A percentile compares a stretch with the other conserved stretches of the same genome.
Evolutionary conservation across 768 basidiomycete genomes (phyloP).

Genomic region (Amanita subjunquillea): DNA sequence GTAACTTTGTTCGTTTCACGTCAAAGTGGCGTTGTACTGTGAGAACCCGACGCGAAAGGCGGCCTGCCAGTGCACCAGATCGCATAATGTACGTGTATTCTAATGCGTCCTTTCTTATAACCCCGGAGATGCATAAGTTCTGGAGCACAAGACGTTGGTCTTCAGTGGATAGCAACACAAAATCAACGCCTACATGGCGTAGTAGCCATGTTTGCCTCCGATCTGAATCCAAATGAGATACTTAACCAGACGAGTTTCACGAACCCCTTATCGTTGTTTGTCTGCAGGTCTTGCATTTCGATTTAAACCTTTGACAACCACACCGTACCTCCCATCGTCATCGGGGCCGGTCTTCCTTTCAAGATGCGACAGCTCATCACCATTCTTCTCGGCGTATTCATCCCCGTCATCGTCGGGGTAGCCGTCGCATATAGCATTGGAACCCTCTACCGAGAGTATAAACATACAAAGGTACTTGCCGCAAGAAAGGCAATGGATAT

Average conservation of each 20-base stretch:
- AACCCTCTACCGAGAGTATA: neutral
- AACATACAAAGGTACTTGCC: neutral
- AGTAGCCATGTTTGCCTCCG: too few relatives aligned
- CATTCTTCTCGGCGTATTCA: neutral
- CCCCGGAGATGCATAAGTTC: too few relatives aligned
- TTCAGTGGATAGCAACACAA: too few relatives aligned
- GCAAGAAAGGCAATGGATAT: neutral
- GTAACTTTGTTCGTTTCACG: neutral
- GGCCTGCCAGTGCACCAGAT: too few relatives aligned
- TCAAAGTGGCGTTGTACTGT: too few relatives aligned
- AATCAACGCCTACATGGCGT: too few relatives aligned
- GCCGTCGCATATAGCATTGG: neutral
- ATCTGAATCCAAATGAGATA: neutral
- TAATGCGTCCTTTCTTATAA: too few relatives aligned
- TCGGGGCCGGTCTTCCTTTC: neutral
- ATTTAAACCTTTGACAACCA: neutral
- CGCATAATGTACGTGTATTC: too few relatives aligned
- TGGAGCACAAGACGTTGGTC: too few relatives aligned
- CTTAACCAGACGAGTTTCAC: neutral
- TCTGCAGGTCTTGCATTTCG: neutral
- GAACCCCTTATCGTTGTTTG: neutral
- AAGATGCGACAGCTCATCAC: neutral
- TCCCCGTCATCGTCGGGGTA: neutral
- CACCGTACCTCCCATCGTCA: neutral
- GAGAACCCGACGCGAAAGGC: too few relatives aligned